Evolutionary conservation across 2,329 filamentous ascomycete genomes (phyloP), one percentile per base, ranked within the genome.

Genomic region (Colletotrichum eleusines): DNA sequence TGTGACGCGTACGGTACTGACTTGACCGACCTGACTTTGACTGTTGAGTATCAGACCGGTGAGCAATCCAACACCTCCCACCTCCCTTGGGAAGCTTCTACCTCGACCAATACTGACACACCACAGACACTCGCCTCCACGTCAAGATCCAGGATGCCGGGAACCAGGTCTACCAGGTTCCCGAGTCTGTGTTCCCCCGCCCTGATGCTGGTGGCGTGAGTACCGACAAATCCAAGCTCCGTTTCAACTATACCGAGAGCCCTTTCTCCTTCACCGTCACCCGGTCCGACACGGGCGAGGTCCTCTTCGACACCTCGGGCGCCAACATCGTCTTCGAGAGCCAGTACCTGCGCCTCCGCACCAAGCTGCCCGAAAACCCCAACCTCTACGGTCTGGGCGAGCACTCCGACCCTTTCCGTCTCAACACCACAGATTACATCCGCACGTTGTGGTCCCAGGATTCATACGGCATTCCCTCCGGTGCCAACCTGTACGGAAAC

Each of bases 361-460:
- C 93, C 2, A 87, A 84, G 71, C 84, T 96, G 14, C 92, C 93
- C 0, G 79, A 87, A 1, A 83, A 89, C 63, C 91, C 92, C 0
- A 89, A 92, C 75, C 82, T 96, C 7, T 96, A 96, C 77, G 93
- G 94, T 0, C 85, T 95, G 2, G 93, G 93, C 44, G 93, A 95
- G 80, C 91, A 94, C 77, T 90, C 88, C 2, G 92, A 95, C 74
- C 84, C 89, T 1, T 89, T 94, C 76, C 86, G 88, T 57, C 83
- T 94, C 69, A 89, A 90, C 72, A 91, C 89, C 0, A 89, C 87
- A 40, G 87, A 92, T 79, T 93, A 93, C 78, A 90, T 88, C 42
- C 88, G 92, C 48, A 92, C 91, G 0, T 78, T 94, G 3, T 93
- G 91, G 87, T 90, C 89, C 60, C 85, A 90, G 16, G 92, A 94